phyloP scores from a whole-genome alignment of 2,329 filamentous ascomycete genomes.

The Hypoxylon sp. region DNA sequence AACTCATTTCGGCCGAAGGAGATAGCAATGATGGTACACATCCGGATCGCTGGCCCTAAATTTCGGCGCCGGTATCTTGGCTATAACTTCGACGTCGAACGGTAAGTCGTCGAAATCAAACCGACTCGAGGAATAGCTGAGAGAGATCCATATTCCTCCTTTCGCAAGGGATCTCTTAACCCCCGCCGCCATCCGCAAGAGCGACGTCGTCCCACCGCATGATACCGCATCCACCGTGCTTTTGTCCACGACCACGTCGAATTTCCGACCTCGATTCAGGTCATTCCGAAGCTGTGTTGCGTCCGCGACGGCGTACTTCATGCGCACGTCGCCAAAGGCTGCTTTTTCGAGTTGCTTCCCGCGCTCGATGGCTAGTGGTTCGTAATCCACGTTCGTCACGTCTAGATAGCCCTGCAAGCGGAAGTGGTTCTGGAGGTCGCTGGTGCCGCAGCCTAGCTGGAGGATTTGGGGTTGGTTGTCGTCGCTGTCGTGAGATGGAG shows the following conservation, averaged over 20 bases:
- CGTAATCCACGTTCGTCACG: conserved; percentile 60
- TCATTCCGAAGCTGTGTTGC: conserved; percentile 50
- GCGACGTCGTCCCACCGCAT: conserved; percentile 52
- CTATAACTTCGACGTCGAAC: conserved; percentile 54
- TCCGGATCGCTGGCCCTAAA: conserved; percentile 54
- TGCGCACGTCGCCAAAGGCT: conserved; percentile 55
- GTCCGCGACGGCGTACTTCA: conserved; percentile 56
- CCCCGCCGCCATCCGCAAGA: conserved; percentile 51
- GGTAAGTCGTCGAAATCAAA: conserved; percentile 52
- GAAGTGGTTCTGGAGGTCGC: conserved; percentile 59
- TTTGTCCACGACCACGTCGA: conserved; percentile 58
- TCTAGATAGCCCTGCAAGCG: conserved; percentile 52
- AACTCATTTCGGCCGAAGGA: conserved; percentile 47
- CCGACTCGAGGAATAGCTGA: conserved; percentile 56
- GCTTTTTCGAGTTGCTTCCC: conserved; percentile 52
- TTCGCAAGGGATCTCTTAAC: conserved; percentile 49
- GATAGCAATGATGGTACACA: conserved; percentile 56
- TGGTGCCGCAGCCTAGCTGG: conserved; percentile 60
- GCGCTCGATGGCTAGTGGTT: conserved; percentile 56
- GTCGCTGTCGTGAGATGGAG: conserved; percentile 39
- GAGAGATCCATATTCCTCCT: conserved; percentile 56
- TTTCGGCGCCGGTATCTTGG: conserved; percentile 54
- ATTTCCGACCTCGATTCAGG: conserved; percentile 37
- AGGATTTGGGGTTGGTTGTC: conserved; percentile 48
- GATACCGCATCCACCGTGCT: conserved; percentile 59